Base-by-base conservation (phyloP, 768 basidiomycete genomes). In the Kwoniella dendrophila region DNA sequence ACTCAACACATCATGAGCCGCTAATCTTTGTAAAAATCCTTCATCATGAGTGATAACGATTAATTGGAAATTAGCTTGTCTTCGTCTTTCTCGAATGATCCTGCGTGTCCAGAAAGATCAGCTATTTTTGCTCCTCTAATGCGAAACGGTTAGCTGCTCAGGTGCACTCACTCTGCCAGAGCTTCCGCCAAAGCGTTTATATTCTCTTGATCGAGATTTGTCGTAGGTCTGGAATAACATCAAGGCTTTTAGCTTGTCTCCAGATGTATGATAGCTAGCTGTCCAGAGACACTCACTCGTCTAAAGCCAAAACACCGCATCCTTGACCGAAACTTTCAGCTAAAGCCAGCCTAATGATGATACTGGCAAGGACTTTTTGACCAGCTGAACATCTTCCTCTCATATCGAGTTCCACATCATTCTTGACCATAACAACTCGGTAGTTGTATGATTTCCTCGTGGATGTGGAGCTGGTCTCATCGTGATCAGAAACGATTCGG, bases 381-480 rank as follows among this genome's bases (percentile, higher is more conserved):
- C 96, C 96, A 0, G 96, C 96, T 16, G 90, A 93, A 80, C 96
- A 99, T 66, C 96, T 86, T 26, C 96, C 96, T 59, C 96, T 87
- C 96, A 99, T 99, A 80, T 98, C 96, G 90, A 99, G 93, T 80
- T 98, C 95, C 6, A 97, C 94, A 73, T 93, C 90, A 77, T 97
- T 94, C 81, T 99, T 99, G 54, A 89, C 91, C 95, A 99, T 98
- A 67, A 98, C 95, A 61, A 97, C 95, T 66, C 96, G 84, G 79
- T 99, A 99, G 78, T 98, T 98, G 82, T 99, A 98, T 11, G 92
- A 90, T 58, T 75, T 77, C 56, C 93, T 85, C 69, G 91, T 92
- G 14, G 90, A 86, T 1, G 78, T 79, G n/a, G 74, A 71, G 16
- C 86, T 85, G 32, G 87, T 88, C 30, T 92, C 92, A 78, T 98